Evolutionary conservation across 1,284 basidiomycete genomes (phyloP).

Genomic region (Ceratobasidium sp.): DNA sequence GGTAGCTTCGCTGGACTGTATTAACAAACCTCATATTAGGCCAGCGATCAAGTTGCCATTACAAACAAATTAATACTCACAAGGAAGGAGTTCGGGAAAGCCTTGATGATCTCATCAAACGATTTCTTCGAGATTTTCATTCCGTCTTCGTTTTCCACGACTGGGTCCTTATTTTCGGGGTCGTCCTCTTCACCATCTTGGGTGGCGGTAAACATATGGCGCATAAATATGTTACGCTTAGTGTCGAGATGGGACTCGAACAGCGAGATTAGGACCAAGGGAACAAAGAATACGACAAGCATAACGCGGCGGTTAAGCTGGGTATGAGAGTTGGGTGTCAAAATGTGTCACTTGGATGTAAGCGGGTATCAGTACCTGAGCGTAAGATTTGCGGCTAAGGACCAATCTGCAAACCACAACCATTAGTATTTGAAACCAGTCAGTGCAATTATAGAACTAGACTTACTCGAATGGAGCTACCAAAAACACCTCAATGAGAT

Average conservation of each 20-base stretch:
- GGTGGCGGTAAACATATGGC: constrained; percentile 72
- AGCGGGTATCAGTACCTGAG: constrained; percentile 60
- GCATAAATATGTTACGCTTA: constrained; percentile 71
- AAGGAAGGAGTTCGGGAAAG: constrained; percentile 80
- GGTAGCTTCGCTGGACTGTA: constrained; percentile 76
- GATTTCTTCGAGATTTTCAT: constrained; percentile 78
- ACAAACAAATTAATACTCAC: constrained; percentile 61
- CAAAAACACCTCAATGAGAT: constrained; percentile 84
- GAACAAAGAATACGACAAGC: constrained; percentile 82
- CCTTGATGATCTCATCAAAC: constrained; percentile 80
- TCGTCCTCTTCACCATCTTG: constrained; percentile 77
- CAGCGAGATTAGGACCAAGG: constrained; percentile 79
- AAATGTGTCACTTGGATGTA: neutral
- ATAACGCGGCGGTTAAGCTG: constrained; percentile 84
- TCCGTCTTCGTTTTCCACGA: constrained; percentile 70
- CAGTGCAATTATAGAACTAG: constrained; percentile 5
- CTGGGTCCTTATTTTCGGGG: constrained; percentile 69
- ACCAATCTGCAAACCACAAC: constrained; percentile 61
- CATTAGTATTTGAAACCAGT: neutral
- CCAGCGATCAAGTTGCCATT: constrained; percentile 26
- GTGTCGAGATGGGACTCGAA: constrained; percentile 74
- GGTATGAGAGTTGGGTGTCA: constrained; percentile 53
- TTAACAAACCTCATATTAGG: constrained; percentile 34
- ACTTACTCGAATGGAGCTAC: constrained; percentile 88
- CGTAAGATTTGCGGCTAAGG: constrained; percentile 67